A percentile compares a stretch with the other conserved stretches of the same genome.
These are phyloP conservation scores for Spinellus fusiger DNA, from an alignment of 192 early-diverging fungal genomes.

Conservation along the genomic window DNA sequence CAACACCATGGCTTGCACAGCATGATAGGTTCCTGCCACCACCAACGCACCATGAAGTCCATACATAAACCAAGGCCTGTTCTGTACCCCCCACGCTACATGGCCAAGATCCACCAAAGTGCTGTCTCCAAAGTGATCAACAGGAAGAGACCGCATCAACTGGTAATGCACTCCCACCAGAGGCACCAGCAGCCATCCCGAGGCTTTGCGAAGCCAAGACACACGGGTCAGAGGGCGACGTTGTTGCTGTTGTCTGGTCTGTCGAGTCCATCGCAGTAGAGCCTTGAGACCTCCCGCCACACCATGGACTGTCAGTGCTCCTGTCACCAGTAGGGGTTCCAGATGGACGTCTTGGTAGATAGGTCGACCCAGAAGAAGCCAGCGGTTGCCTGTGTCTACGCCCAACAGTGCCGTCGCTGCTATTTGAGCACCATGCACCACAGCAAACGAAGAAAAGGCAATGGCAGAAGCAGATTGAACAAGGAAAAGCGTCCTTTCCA, in stretches of 20 bases:
- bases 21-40: constrained; percentile 8
- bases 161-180: constrained; percentile 15
- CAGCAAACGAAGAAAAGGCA: constrained; percentile 19
- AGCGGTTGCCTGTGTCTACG: constrained; percentile 9
- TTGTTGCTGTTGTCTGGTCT: not conserved
- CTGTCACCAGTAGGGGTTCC: constrained; percentile 25
- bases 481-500: constrained; percentile 9
- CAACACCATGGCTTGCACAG: constrained; percentile 8
- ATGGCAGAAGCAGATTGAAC: constrained; percentile 21
- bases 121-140: constrained; percentile 20
- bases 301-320: constrained; percentile 10
- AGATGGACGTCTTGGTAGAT: constrained; percentile 30
- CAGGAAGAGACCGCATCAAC: constrained; percentile 12
- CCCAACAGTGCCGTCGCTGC: constrained; percentile 12
- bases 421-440: constrained; percentile 23
- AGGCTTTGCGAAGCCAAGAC: not conserved
- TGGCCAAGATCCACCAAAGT: constrained; percentile 27
- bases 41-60: constrained; percentile 12
- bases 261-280: constrained; percentile 4
- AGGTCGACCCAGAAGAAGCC: constrained; percentile 20
- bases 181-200: constrained; percentile 21
- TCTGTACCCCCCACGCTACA: constrained; percentile 26
- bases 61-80: constrained; percentile 12
- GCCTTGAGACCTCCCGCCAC: constrained; percentile 13
- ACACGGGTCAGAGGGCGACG: not conserved